These are phyloP conservation scores for Sugiyamaella neomexicana DNA, from an alignment of 1,139 yeast genomes.

Conservation along the genomic window DNA sequence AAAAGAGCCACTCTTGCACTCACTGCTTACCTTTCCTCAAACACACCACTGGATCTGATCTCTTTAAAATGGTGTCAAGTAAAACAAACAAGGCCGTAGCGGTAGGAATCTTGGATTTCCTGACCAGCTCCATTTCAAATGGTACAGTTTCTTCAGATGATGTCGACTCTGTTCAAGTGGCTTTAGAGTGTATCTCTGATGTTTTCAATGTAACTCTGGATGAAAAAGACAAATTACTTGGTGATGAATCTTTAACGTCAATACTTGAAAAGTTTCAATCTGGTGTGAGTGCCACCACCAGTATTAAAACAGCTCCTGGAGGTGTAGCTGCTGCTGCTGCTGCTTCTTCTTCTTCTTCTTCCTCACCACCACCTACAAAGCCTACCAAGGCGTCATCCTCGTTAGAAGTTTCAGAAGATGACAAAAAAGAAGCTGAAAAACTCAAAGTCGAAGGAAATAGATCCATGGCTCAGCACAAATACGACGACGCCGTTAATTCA, in stretches of 20 bases:
- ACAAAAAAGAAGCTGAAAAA: slow-evolving; percentile 72
- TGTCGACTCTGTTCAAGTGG: slow-evolving; percentile 90
- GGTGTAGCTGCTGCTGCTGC: slow-evolving; percentile 28
- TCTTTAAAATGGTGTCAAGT: slow-evolving; percentile 8
- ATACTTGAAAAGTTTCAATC: slow-evolving; percentile 33
- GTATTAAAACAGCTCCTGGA: slow-evolving; percentile 25
- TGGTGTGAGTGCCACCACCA: slow-evolving; percentile 1
- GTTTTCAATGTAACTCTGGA: slow-evolving; percentile 68
- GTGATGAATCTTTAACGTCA: slow-evolving; percentile 44
- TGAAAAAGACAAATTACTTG: slow-evolving; percentile 46
- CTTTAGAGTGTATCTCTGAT: slow-evolving; percentile 88
- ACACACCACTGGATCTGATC: not conserved
- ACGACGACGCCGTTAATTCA: slow-evolving; percentile 64
- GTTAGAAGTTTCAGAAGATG: slow-evolving; percentile 44
- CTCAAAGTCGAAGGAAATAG: slow-evolving; percentile 86
- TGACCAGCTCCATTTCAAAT: slow-evolving; percentile 58
- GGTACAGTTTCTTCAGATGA: slow-evolving; percentile 76
- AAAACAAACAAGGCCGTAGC: slow-evolving; percentile 62
- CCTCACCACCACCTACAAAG: slow-evolving; percentile 32
- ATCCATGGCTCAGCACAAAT: slow-evolving; percentile 81
- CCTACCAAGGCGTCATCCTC: not conserved
- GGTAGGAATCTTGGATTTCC: slow-evolving; percentile 69
- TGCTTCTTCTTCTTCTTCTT: slow-evolving; percentile 17
- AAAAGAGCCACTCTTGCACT: not conserved
- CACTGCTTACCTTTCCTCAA: not conserved